A percentile compares a stretch with the other conserved stretches of the same genome.
Conservation (phyloP, 371 early-diverging fungal species). For the Globomyces sp. region DNA sequence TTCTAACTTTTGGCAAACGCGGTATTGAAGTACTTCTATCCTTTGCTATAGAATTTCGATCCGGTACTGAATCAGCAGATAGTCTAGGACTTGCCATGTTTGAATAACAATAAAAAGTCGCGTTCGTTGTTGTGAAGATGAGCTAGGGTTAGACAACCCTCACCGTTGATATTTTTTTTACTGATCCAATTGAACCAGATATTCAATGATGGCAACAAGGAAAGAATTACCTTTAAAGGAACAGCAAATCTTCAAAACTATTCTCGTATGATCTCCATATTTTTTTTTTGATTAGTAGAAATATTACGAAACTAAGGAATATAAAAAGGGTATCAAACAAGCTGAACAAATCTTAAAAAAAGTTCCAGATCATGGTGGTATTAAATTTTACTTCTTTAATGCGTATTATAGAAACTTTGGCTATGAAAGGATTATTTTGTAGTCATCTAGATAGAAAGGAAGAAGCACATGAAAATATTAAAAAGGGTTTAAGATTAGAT, state of each 20-base stretch:
- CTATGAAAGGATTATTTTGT: slow-evolving; percentile 92
- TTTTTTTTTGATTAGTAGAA: slow-evolving; percentile 55
- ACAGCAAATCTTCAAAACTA: slow-evolving; percentile 11
- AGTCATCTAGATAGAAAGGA: slow-evolving; percentile 85
- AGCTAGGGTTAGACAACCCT: background rate
- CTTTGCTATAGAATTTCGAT: too few relatives aligned
- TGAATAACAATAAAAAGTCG: too few relatives aligned
- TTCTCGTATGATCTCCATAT: slow-evolving; percentile 1
- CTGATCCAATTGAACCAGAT: background rate
- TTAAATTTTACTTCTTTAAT: background rate
- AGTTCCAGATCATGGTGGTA: slow-evolving; percentile 82
- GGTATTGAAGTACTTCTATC: too few relatives aligned
- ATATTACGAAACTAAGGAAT: slow-evolving; percentile 90
- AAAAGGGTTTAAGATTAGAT: slow-evolving; percentile 78
- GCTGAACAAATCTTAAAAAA: slow-evolving; percentile 91
- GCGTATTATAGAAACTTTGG: slow-evolving; percentile 73
- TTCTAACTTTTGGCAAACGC: too few relatives aligned
- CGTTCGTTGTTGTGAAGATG: too few relatives aligned
- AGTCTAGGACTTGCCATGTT: too few relatives aligned
- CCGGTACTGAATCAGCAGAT: too few relatives aligned
- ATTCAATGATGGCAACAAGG: slow-evolving; percentile 1
- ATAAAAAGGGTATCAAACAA: slow-evolving; percentile 91
- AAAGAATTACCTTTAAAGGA: slow-evolving; percentile 16
- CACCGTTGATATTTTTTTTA: background rate
- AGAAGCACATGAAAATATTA: slow-evolving; percentile 87